Evolutionary conservation across 108 stramenopile genomes (phyloP), one percentile per base, ranked within the genome.

Genomic region (Fragilaria crotonensis): DNA sequence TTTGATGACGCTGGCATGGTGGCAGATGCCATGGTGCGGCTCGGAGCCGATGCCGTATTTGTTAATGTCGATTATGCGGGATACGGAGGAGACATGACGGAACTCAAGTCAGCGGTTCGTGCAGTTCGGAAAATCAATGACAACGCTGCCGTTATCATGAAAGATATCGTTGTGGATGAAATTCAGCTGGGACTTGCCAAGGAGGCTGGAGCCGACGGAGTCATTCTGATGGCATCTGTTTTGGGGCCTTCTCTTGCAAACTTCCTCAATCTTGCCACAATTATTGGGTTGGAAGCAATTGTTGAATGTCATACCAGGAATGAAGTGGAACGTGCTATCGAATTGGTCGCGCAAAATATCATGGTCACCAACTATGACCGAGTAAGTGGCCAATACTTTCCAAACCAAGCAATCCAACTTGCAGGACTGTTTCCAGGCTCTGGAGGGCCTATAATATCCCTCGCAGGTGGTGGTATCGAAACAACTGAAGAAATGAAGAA

Each of bases 161-260:
- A 93, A 58, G 92, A 93, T 58, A 88, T 93, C 67, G 86, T 93
- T 23, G 88, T 93, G 48, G 92, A 93, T 59, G 92, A 93, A 59
- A 80, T 93, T 41, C 92, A 93, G 59, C 57, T 93, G 55, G 92
- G 88, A 48, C 55, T 93, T 30, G 92, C 92, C 50, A 87, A 87
- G 63, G 92, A 93, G 47, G 84, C 92, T 0, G 92, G 92, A 22
- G 86, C 84, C 41, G 88, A 93, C 70, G 92, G 88, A 20, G 73
- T 93, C 30, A 33, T 93, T 23, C 61, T 93, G 32, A 84, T 87
- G 54, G 84, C 92, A 2, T 71, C 71, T 33, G 92, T 93, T 0
- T 58, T 93, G 59, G 92, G 92, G 2, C 88, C 88, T 2, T 74
- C 86, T 2, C 50, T 93, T 46, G 84, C 81, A 19, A 81, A 88